Evolutionary conservation across 768 basidiomycete species (phyloP), one percentile per base, ranked within the genome.

Genomic region (Hysterangium stoloniferum): DNA sequence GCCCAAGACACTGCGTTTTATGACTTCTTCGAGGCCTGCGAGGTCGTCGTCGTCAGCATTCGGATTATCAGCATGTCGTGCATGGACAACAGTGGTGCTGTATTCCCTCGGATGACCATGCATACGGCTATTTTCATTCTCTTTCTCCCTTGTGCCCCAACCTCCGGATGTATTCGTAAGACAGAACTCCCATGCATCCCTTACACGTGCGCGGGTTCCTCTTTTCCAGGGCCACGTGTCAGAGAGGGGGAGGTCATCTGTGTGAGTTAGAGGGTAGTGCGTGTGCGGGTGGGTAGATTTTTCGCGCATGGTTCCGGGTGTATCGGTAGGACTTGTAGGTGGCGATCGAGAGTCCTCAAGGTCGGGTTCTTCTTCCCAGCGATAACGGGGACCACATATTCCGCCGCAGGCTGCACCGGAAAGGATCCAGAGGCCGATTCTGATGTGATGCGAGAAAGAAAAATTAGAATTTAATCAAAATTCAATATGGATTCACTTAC

Each of bases 121-220:
- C n/a, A n/a, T n/a, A n/a, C n/a, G n/a, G n/a, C n/a, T n/a, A n/a
- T n/a, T n/a, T n/a, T n/a, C n/a, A n/a, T n/a, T n/a, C n/a, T n/a
- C n/a, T n/a, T n/a, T n/a, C n/a, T n/a, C n/a, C n/a, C n/a, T n/a
- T n/a, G n/a, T n/a, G n/a, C n/a, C n/a, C n/a, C n/a, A n/a, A n/a
- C 29, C 22, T 15, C 40, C 2, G 24, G 37, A 11, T 38, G 37
- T 12, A 20, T 37, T 68, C 13, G 76, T 76, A 34, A 79, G 67
- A 61, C 92, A 94, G 57, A 92, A 84, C 56, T 92, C 86, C 59
- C 79, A 91, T 0, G 84, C 84, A 48, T 87, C 86, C 57, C 82
- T 78, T 24, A 94, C 72, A 37, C 91, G 75, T 56, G 76, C 63
- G 19, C 80, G 72, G 2, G 88, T 86, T 55, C 75, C 70, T 49